These are phyloP conservation scores for Macrophomina pseudophaseolina DNA, from an alignment of 2,329 filamentous ascomycete genomes.

Conservation along the genomic window DNA sequence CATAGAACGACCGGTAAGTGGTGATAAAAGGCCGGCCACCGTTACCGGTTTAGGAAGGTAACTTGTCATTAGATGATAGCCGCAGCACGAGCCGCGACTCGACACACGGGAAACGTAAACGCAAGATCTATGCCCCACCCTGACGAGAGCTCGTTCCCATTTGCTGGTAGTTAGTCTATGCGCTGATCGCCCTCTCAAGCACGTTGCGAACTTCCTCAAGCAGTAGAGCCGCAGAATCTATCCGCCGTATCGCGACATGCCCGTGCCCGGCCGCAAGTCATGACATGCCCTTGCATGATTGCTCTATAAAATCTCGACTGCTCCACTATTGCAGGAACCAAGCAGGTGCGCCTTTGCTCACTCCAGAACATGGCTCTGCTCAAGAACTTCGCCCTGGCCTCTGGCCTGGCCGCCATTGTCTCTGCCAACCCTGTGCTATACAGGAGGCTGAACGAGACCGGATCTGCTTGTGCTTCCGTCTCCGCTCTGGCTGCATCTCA, in stretches of 20 bases:
- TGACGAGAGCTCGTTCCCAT: background rate
- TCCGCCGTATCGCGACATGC: background rate
- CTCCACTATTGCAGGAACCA: background rate
- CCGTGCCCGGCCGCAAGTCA: background rate
- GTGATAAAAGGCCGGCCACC: background rate
- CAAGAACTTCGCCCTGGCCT: slow-evolving; percentile 15
- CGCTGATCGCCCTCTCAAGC: background rate
- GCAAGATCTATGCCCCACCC: background rate
- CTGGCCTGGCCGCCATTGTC: background rate
- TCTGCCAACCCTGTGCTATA: slow-evolving; percentile 5
- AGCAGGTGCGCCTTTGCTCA: background rate
- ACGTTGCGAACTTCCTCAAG: slow-evolving; percentile 15
- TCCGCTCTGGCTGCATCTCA: slow-evolving; percentile 22
- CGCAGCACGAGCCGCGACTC: background rate
- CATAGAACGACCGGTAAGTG: background rate
- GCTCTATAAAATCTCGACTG: background rate
- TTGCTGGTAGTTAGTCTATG: background rate
- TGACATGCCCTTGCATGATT: background rate
- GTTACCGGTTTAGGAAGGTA: background rate
- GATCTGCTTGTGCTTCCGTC: slow-evolving; percentile 28
- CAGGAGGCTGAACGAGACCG: slow-evolving; percentile 16
- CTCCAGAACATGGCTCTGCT: slow-evolving; percentile 2
- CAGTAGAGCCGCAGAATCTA: background rate
- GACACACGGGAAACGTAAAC: background rate
- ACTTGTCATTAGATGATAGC: background rate